phyloP scores from a whole-genome alignment of 179 eudicot genomes.

The Heliamphora pulchella region DNA sequence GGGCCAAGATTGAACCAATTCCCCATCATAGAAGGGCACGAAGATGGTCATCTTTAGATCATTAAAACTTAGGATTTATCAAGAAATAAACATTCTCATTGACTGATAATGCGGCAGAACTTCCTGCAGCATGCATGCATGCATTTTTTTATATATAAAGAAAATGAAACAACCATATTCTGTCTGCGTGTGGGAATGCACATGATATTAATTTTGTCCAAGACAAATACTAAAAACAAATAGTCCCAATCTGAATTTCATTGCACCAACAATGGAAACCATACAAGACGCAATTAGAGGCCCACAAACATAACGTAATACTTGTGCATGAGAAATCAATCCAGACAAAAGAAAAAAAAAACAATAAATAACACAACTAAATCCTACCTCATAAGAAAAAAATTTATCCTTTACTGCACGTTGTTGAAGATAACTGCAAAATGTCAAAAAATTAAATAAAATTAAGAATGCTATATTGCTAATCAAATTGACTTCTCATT shows the following conservation, averaged over 20 bases:
- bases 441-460: neutral
- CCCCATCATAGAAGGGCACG: neutral
- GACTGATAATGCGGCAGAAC: neutral
- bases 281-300: neutral
- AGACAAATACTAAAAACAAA: neutral
- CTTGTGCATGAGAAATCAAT: neutral
- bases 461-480: neutral
- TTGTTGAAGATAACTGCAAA: constrained; percentile 78
- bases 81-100: neutral
- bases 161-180: neutral
- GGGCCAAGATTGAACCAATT: neutral
- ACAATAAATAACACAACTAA: neutral
- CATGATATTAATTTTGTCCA: neutral
- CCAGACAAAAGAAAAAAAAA: constrained; percentile 2
- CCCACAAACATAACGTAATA: neutral
- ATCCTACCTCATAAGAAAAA: constrained; percentile 84
- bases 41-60: neutral
- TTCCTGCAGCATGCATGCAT: neutral
- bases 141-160: too few species aligned
- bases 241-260: neutral
- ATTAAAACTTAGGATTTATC: neutral
- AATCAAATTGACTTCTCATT: neutral
- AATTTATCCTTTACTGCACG: constrained; percentile 71
- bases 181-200: neutral
- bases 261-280: neutral